Conservation (phyloP, 306 rosid species). For the Styphnolobium japonicum region DNA sequence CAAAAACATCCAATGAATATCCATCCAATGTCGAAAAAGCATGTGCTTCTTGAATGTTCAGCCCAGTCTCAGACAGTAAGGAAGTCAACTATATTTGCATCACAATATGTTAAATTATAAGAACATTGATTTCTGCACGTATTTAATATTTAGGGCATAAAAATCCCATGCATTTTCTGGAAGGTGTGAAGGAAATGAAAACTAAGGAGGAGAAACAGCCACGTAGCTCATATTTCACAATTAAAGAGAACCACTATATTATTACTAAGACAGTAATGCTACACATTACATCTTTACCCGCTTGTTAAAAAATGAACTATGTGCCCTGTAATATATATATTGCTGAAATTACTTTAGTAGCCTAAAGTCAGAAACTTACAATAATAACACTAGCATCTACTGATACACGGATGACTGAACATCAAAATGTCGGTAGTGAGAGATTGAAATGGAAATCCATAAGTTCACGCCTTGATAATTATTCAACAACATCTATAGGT, state of each 20-base stretch:
- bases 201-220: neutral
- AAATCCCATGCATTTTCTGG: neutral
- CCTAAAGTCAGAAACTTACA: neutral
- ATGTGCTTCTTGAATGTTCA: slow-evolving; percentile 90
- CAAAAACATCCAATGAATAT: slow-evolving; percentile 81
- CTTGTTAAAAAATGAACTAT: neutral
- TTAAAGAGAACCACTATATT: neutral
- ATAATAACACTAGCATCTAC: neutral
- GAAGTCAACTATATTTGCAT: slow-evolving; percentile 66
- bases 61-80: slow-evolving; percentile 68
- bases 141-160: neutral
- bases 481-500: neutral
- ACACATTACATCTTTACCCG: neutral
- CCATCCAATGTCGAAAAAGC: slow-evolving; percentile 86
- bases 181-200: neutral
- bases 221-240: neutral
- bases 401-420: neutral
- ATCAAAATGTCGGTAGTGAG: neutral
- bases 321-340: neutral
- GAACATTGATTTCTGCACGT: neutral
- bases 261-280: neutral
- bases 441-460: neutral
- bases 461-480: neutral
- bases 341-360: neutral
- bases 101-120: slow-evolving; percentile 9